Base-by-base conservation (phyloP, 2,329 filamentous ascomycete genomes). In the Microdochium paspali region DNA sequence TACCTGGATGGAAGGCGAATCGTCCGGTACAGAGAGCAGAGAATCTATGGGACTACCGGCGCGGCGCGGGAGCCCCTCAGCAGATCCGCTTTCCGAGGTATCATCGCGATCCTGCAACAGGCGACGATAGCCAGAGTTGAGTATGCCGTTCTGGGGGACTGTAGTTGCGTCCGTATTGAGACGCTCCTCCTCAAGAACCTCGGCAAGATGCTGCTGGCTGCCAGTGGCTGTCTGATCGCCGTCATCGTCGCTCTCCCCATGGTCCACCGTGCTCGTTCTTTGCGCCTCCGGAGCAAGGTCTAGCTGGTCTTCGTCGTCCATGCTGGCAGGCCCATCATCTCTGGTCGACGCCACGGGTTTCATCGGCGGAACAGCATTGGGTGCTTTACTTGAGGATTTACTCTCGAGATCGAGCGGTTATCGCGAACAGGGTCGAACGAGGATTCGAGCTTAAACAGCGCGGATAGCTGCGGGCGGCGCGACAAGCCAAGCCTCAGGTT, bases 1-100 rank as follows among this genome's bases (percentile, higher is more conserved):
- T 70, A 90, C 87, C 70, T 88, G 87, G 46, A 91, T 64, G 18
- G 91, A 96, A 23, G 87, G 87, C 9, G 87, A 84, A 62, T 95
- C 87, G 59, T 94, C 90, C 20, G 87, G 86, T 24, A 81, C 83
- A 4, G 89, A 95, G 49, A 79, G 64, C 24, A 82, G 64, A 13
- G 85, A 90, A 53, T 77, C 81, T 45, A 78, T 74, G 7, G 84
- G 85, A 58, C 87, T 94, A 42, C 77, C 80, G 32, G 74, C 70
- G 56, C 78, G 73, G 51, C 69, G 67, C 31, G 77, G 74, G 24
- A 74, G 56, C 44, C 70, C 72, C 54, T 77, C 75, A n/a, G 70
- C 61, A n/a, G 74, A 77, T 47, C 72, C 73, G 51, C 74, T 68
- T 47, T 79, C 75, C 9, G 76, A 79, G 18, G 57, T 58, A 53